phyloP scores from a whole-genome alignment of 2,329 filamentous ascomycete genomes.

The Fusarium scirpi region DNA sequence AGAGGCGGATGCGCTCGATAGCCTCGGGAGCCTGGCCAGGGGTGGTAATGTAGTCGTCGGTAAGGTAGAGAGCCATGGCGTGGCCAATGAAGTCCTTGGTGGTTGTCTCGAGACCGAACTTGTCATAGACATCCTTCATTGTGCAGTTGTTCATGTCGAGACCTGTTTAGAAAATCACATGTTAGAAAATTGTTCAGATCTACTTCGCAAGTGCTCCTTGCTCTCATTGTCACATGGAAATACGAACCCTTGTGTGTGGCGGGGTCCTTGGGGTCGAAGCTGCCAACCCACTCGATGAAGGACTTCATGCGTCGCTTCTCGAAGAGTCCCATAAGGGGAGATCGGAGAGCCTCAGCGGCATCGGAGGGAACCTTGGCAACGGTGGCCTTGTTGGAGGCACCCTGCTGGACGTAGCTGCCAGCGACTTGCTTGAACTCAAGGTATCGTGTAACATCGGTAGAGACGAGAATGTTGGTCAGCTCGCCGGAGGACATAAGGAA shows the following conservation, averaged over 20 bases:
- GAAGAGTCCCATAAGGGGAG: constrained; percentile 95
- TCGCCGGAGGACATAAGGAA: constrained; percentile 99
- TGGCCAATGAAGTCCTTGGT: constrained; percentile 98
- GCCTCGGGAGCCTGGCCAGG: constrained; percentile 82
- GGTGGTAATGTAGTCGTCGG: constrained; percentile 85
- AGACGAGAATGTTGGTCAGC: constrained; percentile 97
- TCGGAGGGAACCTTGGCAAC: constrained; percentile 98
- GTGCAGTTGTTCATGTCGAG: constrained; percentile 82
- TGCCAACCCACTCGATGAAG: constrained; percentile 95
- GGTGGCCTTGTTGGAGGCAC: constrained; percentile 82
- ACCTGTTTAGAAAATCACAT: constrained; percentile 62
- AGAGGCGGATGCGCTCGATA: constrained; percentile 92
- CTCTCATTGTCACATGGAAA: neutral
- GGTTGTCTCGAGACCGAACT: constrained; percentile 89
- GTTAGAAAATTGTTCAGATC: constrained; percentile 25
- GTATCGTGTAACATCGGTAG: constrained; percentile 90
- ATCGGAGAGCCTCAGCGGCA: constrained; percentile 88
- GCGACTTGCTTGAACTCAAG: constrained; percentile 95
- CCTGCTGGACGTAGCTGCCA: constrained; percentile 96
- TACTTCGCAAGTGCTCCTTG: neutral
- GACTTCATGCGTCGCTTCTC: constrained; percentile 98
- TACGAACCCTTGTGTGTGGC: constrained; percentile 86
- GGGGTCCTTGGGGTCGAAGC: constrained; percentile 84
- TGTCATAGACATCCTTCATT: constrained; percentile 99
- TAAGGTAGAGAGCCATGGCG: constrained; percentile 95